These are phyloP conservation scores for Linnemannia schmuckeri DNA, from an alignment of 192 early-diverging fungal genomes.

Conservation along the genomic window DNA sequence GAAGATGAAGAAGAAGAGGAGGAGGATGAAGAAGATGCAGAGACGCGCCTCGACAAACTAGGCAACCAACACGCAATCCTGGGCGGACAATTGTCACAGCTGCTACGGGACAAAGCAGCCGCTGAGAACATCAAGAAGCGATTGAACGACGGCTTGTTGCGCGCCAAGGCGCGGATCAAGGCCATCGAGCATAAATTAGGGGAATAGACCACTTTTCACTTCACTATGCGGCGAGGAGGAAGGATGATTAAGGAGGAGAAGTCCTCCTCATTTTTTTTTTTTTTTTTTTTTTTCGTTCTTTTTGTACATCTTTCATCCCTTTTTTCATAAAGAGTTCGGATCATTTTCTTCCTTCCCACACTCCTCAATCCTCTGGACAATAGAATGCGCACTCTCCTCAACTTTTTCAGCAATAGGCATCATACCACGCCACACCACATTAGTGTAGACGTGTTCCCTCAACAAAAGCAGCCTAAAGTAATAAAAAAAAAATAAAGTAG, in stretches of 20 bases:
- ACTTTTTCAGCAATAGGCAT: neutral
- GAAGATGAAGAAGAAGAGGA: neutral
- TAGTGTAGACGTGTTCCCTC: neutral
- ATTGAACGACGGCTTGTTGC: slow-evolving; percentile 22
- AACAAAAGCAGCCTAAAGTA: neutral
- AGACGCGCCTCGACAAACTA: neutral
- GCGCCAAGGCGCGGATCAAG: slow-evolving; percentile 34
- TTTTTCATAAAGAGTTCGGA: neutral
- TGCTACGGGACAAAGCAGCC: slow-evolving; percentile 27
- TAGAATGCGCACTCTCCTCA: neutral
- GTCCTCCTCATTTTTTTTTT: neutral
- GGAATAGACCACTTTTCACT: neutral
- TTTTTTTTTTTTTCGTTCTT: neutral
- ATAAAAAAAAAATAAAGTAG: neutral
- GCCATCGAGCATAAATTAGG: slow-evolving; percentile 10
- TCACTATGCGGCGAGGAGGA: neutral
- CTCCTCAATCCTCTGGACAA: neutral
- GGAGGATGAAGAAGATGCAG: neutral
- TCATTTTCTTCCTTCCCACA: neutral
- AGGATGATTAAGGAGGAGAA: neutral
- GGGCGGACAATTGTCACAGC: slow-evolving; percentile 8
- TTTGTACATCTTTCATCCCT: neutral
- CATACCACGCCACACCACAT: neutral
- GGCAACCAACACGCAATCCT: slow-evolving; percentile 14
- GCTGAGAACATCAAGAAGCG: slow-evolving; percentile 33